Base-by-base conservation (phyloP, 345 rosid genomes). In the Citrus sp. region DNA sequence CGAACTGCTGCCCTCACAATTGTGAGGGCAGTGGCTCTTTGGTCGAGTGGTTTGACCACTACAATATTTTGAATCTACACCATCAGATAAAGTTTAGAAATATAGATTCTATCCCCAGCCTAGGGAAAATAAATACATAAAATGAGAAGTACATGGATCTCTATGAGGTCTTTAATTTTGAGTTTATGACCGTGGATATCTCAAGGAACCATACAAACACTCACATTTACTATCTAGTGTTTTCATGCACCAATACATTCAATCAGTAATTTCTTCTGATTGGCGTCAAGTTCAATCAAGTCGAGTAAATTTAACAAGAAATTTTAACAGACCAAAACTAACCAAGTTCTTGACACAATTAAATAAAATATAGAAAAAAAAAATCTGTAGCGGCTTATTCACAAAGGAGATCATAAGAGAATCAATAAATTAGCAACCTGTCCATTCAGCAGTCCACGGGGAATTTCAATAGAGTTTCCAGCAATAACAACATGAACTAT, bases 401-500 rank as follows among this genome's bases (percentile, higher is more conserved):
- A 46, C 40, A 67, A 63, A 19, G 71, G 32, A 62, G 64, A 55
- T 70, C 66, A 42, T n/a, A 38, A 75, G 68, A 62, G 16, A 40
- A 12, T 62, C 12, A 19, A n/a, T 54, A 51, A 12, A 22, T 73
- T 46, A 9, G 14, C 18, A 80, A 96, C 99, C 92, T 92, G 98
- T 72, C 92, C 97, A 35, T 78, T 91, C 55, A 94, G 89, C 78
- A 93, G 87, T 82, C 84, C 92, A 56, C 58, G 81, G 2, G 98
- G 91, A 83, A 94, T 86, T 81, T 96, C 98, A 84, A 94, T 89
- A 34, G 94, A 92, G 89, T 92, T 92, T 79, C 99, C 99, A 67
- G 97, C 98, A 88, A 94, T 87, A 63, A 96, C 87, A 67, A 94
- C 90, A 85, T 87, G 94, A 67, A 92, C 99, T 85, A 96, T 94